Evolutionary conservation across 495 filamentous ascomycete genomes (phyloP).

Genomic region (Lasiosphaeria miniovina): DNA sequence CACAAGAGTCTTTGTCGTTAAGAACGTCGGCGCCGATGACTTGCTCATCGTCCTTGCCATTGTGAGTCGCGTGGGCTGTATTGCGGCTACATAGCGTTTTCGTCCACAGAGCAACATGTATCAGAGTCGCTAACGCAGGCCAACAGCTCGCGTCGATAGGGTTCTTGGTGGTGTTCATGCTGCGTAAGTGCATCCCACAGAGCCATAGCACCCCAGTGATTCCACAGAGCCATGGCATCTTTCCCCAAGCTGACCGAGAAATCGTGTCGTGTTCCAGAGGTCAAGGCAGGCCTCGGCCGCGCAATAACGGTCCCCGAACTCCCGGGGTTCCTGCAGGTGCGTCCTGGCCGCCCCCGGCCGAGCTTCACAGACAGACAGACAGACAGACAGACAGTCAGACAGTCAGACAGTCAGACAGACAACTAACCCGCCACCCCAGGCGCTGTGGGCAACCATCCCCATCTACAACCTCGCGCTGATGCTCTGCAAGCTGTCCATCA

Average conservation of each 20-base stretch:
- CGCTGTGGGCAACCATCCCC: constrained; percentile 26
- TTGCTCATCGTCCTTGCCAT: constrained; percentile 16
- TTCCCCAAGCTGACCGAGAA: neutral
- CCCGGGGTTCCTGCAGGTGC: constrained; percentile 30
- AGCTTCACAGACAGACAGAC: too few species aligned
- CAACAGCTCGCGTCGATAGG: constrained; percentile 17
- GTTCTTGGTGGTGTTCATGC: constrained; percentile 17
- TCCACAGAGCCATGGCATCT: neutral
- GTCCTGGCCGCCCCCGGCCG: constrained; percentile 2
- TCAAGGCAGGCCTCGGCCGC: constrained; percentile 19
- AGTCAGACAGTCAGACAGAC: constrained; percentile 24
- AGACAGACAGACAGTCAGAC: too few species aligned
- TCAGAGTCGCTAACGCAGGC: neutral
- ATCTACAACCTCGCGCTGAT: constrained; percentile 26
- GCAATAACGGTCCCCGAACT: constrained; percentile 30
- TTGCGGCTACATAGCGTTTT: neutral
- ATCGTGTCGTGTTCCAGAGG: constrained; percentile 6
- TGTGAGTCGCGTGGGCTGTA: constrained; percentile 7
- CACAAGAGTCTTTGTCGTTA: constrained; percentile 19
- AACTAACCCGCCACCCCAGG: constrained; percentile 21
- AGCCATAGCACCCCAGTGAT: neutral
- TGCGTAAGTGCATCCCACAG: constrained; percentile 10
- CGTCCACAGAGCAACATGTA: constrained; percentile 1
- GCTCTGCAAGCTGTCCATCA: constrained; percentile 29
- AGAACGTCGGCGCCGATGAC: constrained; percentile 24